Percentiles rank a stretch among this genome's conserved stretches.
These are phyloP conservation scores for Phaeosphaeria sp. DNA, from an alignment of 2,329 filamentous ascomycete genomes.

Conservation along the genomic window DNA sequence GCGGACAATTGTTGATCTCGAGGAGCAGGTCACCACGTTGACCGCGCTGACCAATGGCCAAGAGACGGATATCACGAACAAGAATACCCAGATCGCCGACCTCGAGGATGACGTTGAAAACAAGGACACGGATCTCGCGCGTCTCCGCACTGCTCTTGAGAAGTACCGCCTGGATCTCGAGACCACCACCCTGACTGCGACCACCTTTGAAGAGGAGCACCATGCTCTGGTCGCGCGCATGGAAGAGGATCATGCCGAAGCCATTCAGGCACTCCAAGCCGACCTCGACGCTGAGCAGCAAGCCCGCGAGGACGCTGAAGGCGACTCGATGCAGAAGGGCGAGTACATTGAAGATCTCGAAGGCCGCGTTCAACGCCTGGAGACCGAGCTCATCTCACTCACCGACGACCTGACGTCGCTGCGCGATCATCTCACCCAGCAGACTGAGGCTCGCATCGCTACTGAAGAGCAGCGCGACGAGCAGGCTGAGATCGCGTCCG, in stretches of 20 bases:
- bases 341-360: slow-evolving; percentile 50
- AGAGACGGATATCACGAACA: slow-evolving; percentile 41
- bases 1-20: slow-evolving; percentile 47
- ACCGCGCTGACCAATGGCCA: slow-evolving; percentile 41
- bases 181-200: slow-evolving; percentile 46
- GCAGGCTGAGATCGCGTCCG: slow-evolving; percentile 42
- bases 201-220: slow-evolving; percentile 50
- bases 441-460: slow-evolving; percentile 39
- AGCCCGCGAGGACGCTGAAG: slow-evolving; percentile 48
- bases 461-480: slow-evolving; percentile 49
- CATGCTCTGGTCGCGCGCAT: slow-evolving; percentile 44
- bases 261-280: slow-evolving; percentile 45
- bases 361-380: slow-evolving; percentile 44
- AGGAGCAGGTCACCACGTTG: slow-evolving; percentile 37
- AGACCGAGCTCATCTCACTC: slow-evolving; percentile 44
- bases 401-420: slow-evolving; percentile 41
- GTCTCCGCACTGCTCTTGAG: slow-evolving; percentile 48
- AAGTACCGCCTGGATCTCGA: slow-evolving; percentile 50
- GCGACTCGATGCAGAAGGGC: slow-evolving; percentile 47
- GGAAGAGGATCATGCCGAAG: slow-evolving; percentile 48
- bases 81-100: slow-evolving; percentile 35
- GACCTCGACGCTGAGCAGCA: slow-evolving; percentile 47
- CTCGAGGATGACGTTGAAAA: slow-evolving; percentile 40
- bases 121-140: slow-evolving; percentile 44
- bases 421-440: slow-evolving; percentile 42